Percentiles rank a stretch among this genome's conserved stretches.
Conservation (phyloP, 2,329 filamentous ascomycete genomes). For the Trichoderma sp. region DNA sequence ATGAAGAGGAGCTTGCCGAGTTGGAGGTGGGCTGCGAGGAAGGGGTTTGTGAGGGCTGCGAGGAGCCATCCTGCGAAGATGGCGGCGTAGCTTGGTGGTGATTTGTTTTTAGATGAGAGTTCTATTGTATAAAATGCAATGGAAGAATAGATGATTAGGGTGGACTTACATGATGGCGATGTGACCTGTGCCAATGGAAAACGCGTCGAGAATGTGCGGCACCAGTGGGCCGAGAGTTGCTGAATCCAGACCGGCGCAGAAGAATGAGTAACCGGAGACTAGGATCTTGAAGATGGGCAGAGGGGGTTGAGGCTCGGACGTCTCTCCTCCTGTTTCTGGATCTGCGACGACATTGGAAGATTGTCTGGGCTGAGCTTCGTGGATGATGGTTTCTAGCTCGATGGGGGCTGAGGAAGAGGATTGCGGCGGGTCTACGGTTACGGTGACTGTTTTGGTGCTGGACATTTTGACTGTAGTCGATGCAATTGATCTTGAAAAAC, state of each 20-base stretch:
- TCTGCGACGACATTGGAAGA: neutral
- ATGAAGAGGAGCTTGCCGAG: slow-evolving; percentile 14
- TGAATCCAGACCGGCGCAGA: slow-evolving; percentile 19
- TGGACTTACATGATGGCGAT: slow-evolving; percentile 17
- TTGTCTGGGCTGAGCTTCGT: neutral
- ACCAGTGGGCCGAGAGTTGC: slow-evolving; percentile 18
- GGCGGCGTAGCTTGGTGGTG: slow-evolving; percentile 13
- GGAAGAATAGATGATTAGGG: neutral
- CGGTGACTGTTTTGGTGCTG: neutral
- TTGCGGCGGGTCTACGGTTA: neutral
- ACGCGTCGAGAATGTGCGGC: slow-evolving; percentile 16
- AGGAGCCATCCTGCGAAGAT: slow-evolving; percentile 22
- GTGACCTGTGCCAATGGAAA: slow-evolving; percentile 19
- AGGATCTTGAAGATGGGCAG: slow-evolving; percentile 10
- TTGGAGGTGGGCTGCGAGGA: slow-evolving; percentile 14
- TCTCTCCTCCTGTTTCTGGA: neutral
- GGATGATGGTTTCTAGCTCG: neutral
- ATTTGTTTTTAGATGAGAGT: neutral
- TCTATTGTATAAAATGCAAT: neutral
- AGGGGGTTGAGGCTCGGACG: neutral
- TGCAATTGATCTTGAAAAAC: neutral
- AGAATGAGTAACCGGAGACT: slow-evolving; percentile 12
- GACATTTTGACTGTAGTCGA: neutral
- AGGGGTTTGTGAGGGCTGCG: slow-evolving; percentile 18
- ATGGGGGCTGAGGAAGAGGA: neutral